These are phyloP conservation scores for Lepraria neglecta DNA, from an alignment of 495 filamentous ascomycete species.

Conservation along the genomic window DNA sequence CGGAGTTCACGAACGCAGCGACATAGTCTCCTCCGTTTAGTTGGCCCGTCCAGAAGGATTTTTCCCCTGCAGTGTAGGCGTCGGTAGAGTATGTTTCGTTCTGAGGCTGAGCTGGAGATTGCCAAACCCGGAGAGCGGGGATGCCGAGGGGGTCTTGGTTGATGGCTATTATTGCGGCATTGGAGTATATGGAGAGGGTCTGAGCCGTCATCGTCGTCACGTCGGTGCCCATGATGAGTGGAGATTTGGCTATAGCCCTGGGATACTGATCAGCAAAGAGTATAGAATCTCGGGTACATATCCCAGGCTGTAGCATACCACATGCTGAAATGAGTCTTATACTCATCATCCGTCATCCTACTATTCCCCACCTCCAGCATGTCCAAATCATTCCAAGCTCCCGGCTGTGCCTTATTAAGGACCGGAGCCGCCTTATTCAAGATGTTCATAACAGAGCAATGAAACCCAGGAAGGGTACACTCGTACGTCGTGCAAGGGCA, in stretches of 20 bases:
- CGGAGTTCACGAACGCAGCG: slow-evolving; percentile 46
- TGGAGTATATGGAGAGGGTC: slow-evolving; percentile 36
- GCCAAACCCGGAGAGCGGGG: slow-evolving; percentile 38
- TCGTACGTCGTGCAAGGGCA: slow-evolving; percentile 40
- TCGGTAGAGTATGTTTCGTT: slow-evolving; percentile 31
- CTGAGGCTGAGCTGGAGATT: slow-evolving; percentile 28
- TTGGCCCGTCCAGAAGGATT: slow-evolving; percentile 45
- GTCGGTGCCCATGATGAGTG: slow-evolving; percentile 32
- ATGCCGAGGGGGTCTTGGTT: slow-evolving; percentile 40
- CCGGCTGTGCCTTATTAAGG: slow-evolving; percentile 31
- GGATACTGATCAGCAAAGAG: background rate
- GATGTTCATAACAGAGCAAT: slow-evolving; percentile 49
- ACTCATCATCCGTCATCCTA: slow-evolving; percentile 43
- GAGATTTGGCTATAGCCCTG: slow-evolving; percentile 33
- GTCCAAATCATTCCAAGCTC: slow-evolving; percentile 45
- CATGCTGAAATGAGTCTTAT: slow-evolving; percentile 34
- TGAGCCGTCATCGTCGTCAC: slow-evolving; percentile 29
- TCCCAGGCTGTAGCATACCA: slow-evolving; percentile 23
- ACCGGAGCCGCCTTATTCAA: slow-evolving; percentile 44
- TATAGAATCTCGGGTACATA: background rate
- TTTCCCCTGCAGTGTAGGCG: slow-evolving; percentile 35
- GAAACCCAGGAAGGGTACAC: slow-evolving; percentile 47
- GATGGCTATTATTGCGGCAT: slow-evolving; percentile 43
- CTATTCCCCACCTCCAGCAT: slow-evolving; percentile 60
- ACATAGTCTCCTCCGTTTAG: slow-evolving; percentile 38